phyloP scores from a whole-genome alignment of 1,139 yeast genomes.

The Geotrichum carabidarum region DNA sequence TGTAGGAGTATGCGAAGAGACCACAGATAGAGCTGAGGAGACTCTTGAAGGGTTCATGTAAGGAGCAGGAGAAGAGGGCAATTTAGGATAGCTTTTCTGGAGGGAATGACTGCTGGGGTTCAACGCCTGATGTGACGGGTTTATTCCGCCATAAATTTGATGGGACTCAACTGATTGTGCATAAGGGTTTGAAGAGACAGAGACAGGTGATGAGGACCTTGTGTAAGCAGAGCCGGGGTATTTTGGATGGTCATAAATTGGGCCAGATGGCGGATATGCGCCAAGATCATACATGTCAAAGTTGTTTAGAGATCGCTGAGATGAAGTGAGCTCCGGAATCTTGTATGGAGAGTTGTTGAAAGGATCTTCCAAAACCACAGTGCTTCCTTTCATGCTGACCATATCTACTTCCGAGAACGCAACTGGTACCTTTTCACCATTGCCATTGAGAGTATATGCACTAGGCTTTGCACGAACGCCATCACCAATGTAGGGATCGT shows the following conservation, averaged over 20 bases:
- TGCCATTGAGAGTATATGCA: not conserved
- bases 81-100: not conserved
- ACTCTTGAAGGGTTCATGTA: slow-evolving; percentile 6
- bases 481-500: slow-evolving; percentile 18
- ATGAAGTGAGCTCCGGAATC: slow-evolving; percentile 14
- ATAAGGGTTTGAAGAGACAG: not conserved
- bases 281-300: slow-evolving; percentile 13
- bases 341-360: slow-evolving; percentile 11
- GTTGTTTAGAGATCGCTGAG: slow-evolving; percentile 16
- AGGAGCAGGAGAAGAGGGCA: not conserved
- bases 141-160: not conserved
- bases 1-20: slow-evolving; percentile 19
- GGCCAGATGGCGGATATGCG: slow-evolving; percentile 18
- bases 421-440: slow-evolving; percentile 5
- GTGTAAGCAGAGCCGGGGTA: slow-evolving; percentile 16
- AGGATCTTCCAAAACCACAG: slow-evolving; percentile 6
- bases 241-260: slow-evolving; percentile 13
- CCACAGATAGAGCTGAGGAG: slow-evolving; percentile 15
- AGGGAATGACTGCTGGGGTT: not conserved
- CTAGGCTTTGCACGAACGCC: slow-evolving; percentile 1
- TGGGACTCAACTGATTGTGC: not conserved
- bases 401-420: not conserved
- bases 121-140: slow-evolving; percentile 1
- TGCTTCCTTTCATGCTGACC: not conserved
- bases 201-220: slow-evolving; percentile 12